phyloP scores from a whole-genome alignment of 495 filamentous ascomycete species.

The Hyaloscypha bicolor region DNA sequence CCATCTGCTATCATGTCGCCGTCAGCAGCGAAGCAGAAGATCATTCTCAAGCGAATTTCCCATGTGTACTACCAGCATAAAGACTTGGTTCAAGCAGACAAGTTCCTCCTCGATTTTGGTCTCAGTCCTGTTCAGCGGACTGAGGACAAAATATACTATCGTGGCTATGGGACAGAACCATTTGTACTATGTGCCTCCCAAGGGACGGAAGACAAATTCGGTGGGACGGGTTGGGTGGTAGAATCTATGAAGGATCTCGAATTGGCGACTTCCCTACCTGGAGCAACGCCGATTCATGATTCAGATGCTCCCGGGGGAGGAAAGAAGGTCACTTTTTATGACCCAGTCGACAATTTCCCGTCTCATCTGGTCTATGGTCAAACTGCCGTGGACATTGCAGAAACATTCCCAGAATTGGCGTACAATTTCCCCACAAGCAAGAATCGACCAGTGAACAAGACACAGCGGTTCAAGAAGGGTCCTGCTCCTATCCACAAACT shows the following conservation, averaged over 20 bases:
- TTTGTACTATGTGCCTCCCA: slow-evolving; percentile 55
- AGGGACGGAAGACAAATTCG: slow-evolving; percentile 51
- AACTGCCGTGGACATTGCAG: slow-evolving; percentile 38
- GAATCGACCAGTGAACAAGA: slow-evolving; percentile 47
- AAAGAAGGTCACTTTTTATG: slow-evolving; percentile 56
- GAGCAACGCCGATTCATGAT: slow-evolving; percentile 51
- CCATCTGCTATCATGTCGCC: slow-evolving; percentile 21
- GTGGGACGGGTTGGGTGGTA: slow-evolving; percentile 56
- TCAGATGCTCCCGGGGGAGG: slow-evolving; percentile 60
- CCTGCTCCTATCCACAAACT: slow-evolving; percentile 75
- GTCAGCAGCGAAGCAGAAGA: slow-evolving; percentile 37
- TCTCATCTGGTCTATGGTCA: slow-evolving; percentile 63
- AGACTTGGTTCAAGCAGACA: slow-evolving; percentile 47
- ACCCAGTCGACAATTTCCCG: slow-evolving; percentile 60
- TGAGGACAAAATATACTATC: slow-evolving; percentile 55
- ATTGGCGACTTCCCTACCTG: slow-evolving; percentile 46
- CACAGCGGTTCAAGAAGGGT: slow-evolving; percentile 60
- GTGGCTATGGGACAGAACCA: slow-evolving; percentile 62
- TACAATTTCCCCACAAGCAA: slow-evolving; percentile 52
- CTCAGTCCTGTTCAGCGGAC: slow-evolving; percentile 48
- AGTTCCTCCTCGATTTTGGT: slow-evolving; percentile 61
- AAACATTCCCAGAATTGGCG: slow-evolving; percentile 46
- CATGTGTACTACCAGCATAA: slow-evolving; percentile 61
- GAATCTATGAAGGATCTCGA: slow-evolving; percentile 59
- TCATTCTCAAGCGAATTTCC: slow-evolving; percentile 54